Base-by-base conservation (phyloP, 148 eudicot species). In the Camellia japonica region DNA sequence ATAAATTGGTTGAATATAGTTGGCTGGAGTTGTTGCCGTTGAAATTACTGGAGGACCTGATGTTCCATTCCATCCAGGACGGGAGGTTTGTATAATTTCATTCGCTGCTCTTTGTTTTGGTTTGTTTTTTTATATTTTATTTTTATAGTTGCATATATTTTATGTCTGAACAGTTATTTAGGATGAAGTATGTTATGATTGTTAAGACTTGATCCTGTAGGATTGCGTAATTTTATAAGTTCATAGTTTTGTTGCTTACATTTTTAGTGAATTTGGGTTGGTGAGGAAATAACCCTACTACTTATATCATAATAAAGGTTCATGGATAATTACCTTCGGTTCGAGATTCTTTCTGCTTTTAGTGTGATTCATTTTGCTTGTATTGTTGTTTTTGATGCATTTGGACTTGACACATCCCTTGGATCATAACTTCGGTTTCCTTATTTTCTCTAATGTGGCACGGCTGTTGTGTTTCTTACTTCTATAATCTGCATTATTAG, bases 11-110 rank as follows among this genome's bases (percentile, higher is more conserved):
- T 56, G 13, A 16, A 55, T 77, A 64, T 73, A 92, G 97, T 85
- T 92, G 82, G 97, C 97, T 82, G 97, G 98, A 68, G 96, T 93
- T 82, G 98, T 95, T 78, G 98, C 96, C 79, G 98, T 95, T 75
- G 96, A 95, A 72, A 78, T 95, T 46, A 91, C 98, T 42, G 98
- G 98, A 56, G 98, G 98, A 80, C 98, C 98, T 74, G 98, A 95
- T 73, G 80, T 95, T 80, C 97, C 97, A 42, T 95, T 92, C 91
- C 99, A 95, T 84, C 99, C 99, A 3, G 99, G 99, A 70, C 90
- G 99, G 74, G 84, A 82, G 97, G 99, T 95, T 58, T 18, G 88
- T 86, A 49, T 55, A n/a, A 13, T 7, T 30, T 55, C 20, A 14
- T 10, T 18, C 20, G 47, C 38, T 70, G 38, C 38, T 30, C 38